Base-by-base conservation (phyloP, 2,329 filamentous ascomycete species). In the Paecilomyces formosus region DNA sequence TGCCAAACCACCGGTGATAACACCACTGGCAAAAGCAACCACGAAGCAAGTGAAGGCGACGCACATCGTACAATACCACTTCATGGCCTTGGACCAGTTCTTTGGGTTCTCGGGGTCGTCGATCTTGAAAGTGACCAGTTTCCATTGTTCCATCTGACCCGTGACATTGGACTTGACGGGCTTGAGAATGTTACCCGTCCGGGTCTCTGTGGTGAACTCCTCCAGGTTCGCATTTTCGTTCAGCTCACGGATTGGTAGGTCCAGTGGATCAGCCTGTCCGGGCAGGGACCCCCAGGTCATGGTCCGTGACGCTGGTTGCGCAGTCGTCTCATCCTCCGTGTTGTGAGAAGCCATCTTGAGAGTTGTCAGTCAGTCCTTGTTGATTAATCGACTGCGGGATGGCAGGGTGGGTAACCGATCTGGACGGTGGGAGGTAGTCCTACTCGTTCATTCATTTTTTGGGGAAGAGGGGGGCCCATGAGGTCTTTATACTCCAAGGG, bases 41-140 rank as follows among this genome's bases (percentile, higher is more conserved):
- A 89, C 86, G 68, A 91, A 90, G 68, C 88, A 90, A 1, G 87
- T 89, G 22, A 83, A 62, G 1, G 91, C 88, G 0, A 96, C 90
- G 15, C 90, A 85, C 87, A 95, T 91, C 24, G 91, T 96, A 68
- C 85, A 87, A 68, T 87, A 90, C 89, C 90, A 93, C 74, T 92
- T 94, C 72, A 79, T 88, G 1, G 75, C 78, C 72, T 90, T 91
- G 58, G 82, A 85, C 89, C 89, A 94, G 73, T 93, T 94, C 80
- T 93, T 93, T 0, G 90, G 90, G 67, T 93, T 93, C 63, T 87
- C 88, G 0, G 84, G 82, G 70, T 94, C 90, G 59, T 85, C 77
- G 2, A 86, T 81, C 3, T 80, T 82, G 68, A 94, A 96, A 0
- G 87, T 88, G 33, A 89, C 86, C 9, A 89, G 76, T 59, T 86